These are phyloP conservation scores for Russula sp. DNA, from an alignment of 768 basidiomycete genomes.

Conservation along the genomic window DNA sequence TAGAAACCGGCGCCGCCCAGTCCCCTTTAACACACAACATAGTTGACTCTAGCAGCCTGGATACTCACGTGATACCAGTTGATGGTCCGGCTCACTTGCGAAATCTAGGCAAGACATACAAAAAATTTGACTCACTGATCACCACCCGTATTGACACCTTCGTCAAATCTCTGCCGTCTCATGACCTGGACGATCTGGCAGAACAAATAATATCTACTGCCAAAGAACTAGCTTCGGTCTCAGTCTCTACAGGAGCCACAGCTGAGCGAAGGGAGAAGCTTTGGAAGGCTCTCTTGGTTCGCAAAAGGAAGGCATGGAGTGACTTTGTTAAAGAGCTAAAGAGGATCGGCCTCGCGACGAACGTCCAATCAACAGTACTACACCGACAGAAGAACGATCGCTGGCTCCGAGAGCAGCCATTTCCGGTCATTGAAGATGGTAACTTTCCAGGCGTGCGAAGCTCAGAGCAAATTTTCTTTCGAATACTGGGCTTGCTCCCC, in stretches of 20 bases:
- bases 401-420: conserved; percentile 64
- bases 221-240: conserved; percentile 46
- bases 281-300: conserved; percentile 64
- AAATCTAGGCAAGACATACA: conserved; percentile 46
- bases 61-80: not conserved
- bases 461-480: conserved; percentile 57
- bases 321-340: conserved; percentile 89
- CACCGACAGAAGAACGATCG: conserved; percentile 45
- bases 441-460: conserved; percentile 30
- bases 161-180: conserved; percentile 37
- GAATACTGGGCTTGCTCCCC: conserved; percentile 60
- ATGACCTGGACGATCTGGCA: conserved; percentile 49
- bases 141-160: conserved; percentile 37
- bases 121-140: conserved; percentile 44
- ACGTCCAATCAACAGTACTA: conserved; percentile 65
- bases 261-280: conserved; percentile 53
- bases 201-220: conserved; percentile 58
- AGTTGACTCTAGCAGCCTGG: not conserved
- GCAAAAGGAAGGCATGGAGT: conserved; percentile 87
- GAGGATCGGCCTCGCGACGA: conserved; percentile 64
- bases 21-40: not conserved
- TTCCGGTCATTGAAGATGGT: conserved; percentile 28
- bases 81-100: conserved; percentile 36
- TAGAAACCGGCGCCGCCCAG: not conserved
- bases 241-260: conserved; percentile 38